A percentile compares a stretch with the other conserved stretches of the same genome.
These are phyloP conservation scores for Vicia faba DNA, from an alignment of 306 rosid species.

Conservation along the genomic window DNA sequence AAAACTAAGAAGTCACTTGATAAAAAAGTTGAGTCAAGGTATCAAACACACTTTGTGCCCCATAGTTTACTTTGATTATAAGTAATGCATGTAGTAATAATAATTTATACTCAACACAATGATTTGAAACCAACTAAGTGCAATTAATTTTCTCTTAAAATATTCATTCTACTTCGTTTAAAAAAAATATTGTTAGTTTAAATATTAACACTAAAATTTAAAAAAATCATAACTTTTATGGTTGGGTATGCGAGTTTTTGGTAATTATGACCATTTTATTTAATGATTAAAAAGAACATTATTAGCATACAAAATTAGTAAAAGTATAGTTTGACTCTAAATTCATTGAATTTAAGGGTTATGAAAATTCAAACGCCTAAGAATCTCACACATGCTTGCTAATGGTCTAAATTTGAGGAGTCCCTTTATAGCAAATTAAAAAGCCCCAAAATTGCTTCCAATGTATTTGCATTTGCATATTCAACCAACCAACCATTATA, in stretches of 20 bases:
- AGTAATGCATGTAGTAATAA: constrained; percentile 23
- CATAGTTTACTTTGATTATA: constrained; percentile 35
- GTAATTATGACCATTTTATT: no score
- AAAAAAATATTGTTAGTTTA: no score
- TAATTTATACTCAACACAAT: constrained; percentile 16
- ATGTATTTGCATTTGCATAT: constrained; percentile 41
- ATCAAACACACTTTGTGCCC: constrained; percentile 28
- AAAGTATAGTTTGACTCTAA: constrained; percentile 34
- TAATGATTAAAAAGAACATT: no score
- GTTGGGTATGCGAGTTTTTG: no score
- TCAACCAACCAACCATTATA: constrained; percentile 43
- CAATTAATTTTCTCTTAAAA: constrained; percentile 2
- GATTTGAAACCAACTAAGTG: constrained; percentile 13
- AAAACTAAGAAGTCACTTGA: constrained; percentile 34
- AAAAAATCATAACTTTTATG: no score
- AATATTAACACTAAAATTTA: no score
- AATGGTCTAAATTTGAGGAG: constrained; percentile 22
- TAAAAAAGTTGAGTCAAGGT: constrained; percentile 30
- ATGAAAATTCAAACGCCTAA: constrained; percentile 23
- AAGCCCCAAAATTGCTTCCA: constrained; percentile 42
- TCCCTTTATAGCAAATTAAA: constrained; percentile 33
- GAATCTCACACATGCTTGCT: constrained; percentile 37
- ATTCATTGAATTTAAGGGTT: constrained; percentile 21
- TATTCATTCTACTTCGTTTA: no score
- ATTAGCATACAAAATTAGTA: constrained; percentile 34